Percentiles rank a stretch among this genome's conserved stretches.
phyloP scores from a whole-genome alignment of 2,329 filamentous ascomycete species.

The Fusarium coicis region DNA sequence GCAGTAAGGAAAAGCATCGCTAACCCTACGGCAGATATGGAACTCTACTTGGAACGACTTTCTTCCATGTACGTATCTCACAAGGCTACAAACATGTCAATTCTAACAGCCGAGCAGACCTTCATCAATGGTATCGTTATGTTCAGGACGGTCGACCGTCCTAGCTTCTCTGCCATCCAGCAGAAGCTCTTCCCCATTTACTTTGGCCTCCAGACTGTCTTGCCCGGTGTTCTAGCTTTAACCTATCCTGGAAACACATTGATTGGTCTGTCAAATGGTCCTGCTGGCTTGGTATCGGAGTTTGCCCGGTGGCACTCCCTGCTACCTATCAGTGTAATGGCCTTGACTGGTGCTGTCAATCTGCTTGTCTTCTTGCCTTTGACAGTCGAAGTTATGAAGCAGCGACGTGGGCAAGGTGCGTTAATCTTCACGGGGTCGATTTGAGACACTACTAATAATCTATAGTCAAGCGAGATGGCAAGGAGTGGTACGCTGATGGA shows the following conservation, averaged over 20 bases:
- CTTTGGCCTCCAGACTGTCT: slow-evolving; percentile 82
- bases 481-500: slow-evolving; percentile 81
- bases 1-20: not conserved
- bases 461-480: slow-evolving; percentile 85
- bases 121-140: slow-evolving; percentile 81
- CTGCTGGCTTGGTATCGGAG: slow-evolving; percentile 67
- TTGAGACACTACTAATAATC: slow-evolving; percentile 22
- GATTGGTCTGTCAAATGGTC: slow-evolving; percentile 58
- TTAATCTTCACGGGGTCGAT: not conserved
- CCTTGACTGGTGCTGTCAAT: slow-evolving; percentile 78
- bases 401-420: slow-evolving; percentile 82
- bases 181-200: slow-evolving; percentile 86
- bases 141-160: slow-evolving; percentile 79
- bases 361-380: slow-evolving; percentile 76
- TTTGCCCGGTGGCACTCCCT: slow-evolving; percentile 73
- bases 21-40: slow-evolving; percentile 73
- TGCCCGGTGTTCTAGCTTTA: slow-evolving; percentile 78
- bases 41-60: slow-evolving; percentile 83
- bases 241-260: slow-evolving; percentile 78
- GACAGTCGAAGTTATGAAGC: slow-evolving; percentile 78
- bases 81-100: not conserved
- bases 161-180: slow-evolving; percentile 85
- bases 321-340: slow-evolving; percentile 74
- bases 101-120: slow-evolving; percentile 60
- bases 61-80: slow-evolving; percentile 75